A percentile compares a stretch with the other conserved stretches of the same genome.
These are phyloP conservation scores for Cryphonectria carpinicola DNA, from an alignment of 2,329 filamentous ascomycete genomes.

Conservation along the genomic window DNA sequence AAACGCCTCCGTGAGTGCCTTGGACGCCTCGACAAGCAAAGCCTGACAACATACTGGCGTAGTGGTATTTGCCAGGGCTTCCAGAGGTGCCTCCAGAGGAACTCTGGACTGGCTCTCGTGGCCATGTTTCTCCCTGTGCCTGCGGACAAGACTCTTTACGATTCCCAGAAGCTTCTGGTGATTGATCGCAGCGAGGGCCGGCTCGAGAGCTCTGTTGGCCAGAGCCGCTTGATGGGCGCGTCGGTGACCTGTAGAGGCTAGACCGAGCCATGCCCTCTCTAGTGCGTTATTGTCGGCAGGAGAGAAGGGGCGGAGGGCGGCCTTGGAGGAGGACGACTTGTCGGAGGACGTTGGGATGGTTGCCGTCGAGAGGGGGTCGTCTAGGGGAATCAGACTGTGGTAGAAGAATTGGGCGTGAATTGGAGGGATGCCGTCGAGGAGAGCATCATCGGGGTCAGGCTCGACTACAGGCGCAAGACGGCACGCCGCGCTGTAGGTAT, in stretches of 20 bases:
- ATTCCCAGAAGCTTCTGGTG: constrained; percentile 44
- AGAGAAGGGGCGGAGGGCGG: constrained; percentile 76
- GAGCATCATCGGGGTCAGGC: constrained; percentile 38
- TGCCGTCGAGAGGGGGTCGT: constrained; percentile 79
- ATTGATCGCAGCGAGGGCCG: constrained; percentile 41
- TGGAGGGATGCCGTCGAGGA: constrained; percentile 57
- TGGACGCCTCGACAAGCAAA: constrained; percentile 50
- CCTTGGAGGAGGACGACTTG: constrained; percentile 55
- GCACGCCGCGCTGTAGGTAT: constrained; percentile 66
- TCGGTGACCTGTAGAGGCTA: constrained; percentile 55
- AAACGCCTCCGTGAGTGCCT: constrained; percentile 53
- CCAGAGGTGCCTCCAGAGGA: constrained; percentile 35
- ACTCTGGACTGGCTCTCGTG: constrained; percentile 39
- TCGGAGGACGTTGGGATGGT: constrained; percentile 56
- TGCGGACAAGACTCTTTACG: constrained; percentile 47
- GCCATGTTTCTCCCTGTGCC: constrained; percentile 53
- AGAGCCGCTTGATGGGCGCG: constrained; percentile 49
- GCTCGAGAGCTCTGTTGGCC: constrained; percentile 39
- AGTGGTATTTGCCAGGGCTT: constrained; percentile 37
- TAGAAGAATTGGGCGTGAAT: constrained; percentile 83
- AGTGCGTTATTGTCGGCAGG: constrained; percentile 77
- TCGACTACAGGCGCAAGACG: constrained; percentile 54
- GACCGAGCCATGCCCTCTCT: constrained; percentile 74
- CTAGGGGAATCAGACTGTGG: constrained; percentile 78
- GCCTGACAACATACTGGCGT: constrained; percentile 53